phyloP scores from a whole-genome alignment of 2,329 filamentous ascomycete species.

The Didymella lethalis region DNA sequence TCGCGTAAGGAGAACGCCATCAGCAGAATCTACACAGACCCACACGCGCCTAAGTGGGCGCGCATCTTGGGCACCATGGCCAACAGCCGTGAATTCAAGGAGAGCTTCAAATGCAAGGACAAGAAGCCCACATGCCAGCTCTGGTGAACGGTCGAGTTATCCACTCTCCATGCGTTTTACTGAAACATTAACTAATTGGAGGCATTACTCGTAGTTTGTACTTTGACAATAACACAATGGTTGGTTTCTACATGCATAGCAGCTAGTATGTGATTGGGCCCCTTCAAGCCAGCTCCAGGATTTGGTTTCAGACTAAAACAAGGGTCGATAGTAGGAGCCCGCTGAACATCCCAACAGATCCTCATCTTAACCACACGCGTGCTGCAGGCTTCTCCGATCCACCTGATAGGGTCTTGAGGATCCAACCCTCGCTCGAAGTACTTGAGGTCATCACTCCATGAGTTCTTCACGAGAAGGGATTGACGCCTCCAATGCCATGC shows the following conservation, averaged over 20 bases:
- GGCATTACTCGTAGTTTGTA: neutral
- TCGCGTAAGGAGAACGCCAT: conserved; percentile 65
- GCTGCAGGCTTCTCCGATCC: conserved; percentile 39
- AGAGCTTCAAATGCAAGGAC: conserved; percentile 70
- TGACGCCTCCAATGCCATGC: too few relatives aligned
- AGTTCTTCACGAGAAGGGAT: too few relatives aligned
- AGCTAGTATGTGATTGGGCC: neutral
- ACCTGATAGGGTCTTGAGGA: too few relatives aligned
- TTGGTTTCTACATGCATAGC: neutral
- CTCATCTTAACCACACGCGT: conserved; percentile 38
- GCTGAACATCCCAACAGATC: neutral
- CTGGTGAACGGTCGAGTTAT: conserved; percentile 59
- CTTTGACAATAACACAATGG: neutral
- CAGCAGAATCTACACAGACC: conserved; percentile 67
- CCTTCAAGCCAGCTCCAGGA: neutral
- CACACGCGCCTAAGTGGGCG: conserved; percentile 70
- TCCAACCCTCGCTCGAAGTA: conserved; percentile 27
- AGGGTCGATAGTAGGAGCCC: neutral
- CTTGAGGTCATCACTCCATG: too few relatives aligned
- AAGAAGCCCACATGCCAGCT: conserved; percentile 74
- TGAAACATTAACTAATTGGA: neutral
- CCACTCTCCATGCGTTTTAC: neutral
- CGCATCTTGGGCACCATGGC: conserved; percentile 68
- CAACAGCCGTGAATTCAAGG: conserved; percentile 72
- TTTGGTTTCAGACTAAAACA: neutral